Conservation (phyloP, 75 land plant genomes). For the Picea glauca region DNA sequence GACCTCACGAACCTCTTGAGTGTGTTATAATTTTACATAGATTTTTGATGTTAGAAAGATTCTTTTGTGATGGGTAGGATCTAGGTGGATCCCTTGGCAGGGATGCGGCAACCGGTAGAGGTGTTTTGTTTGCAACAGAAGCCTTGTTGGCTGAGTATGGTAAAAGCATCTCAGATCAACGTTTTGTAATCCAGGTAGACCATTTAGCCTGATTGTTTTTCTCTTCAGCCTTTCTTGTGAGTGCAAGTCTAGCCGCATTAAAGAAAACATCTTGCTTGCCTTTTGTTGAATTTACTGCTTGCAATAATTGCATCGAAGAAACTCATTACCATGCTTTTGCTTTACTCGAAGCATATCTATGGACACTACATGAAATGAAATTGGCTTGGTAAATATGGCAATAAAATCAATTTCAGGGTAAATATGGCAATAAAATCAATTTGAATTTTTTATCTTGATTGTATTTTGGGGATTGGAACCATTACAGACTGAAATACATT, state of each 20-base stretch:
- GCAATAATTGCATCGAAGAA: not conserved
- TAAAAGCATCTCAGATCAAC: conserved; percentile 51
- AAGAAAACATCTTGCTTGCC: not conserved
- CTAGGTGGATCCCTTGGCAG: conserved; percentile 95
- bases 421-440: not conserved
- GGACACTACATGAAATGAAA: not conserved
- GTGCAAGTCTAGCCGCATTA: not conserved
- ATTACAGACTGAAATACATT: not conserved
- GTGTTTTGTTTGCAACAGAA: conserved; percentile 85
- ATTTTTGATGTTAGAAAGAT: not conserved
- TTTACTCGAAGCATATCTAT: not conserved
- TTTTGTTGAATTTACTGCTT: not conserved
- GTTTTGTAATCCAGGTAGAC: conserved; percentile 90
- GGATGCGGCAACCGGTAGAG: conserved; percentile 94
- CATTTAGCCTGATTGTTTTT: not conserved
- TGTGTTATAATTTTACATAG: not conserved
- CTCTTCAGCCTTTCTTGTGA: not conserved
- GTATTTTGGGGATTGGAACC: not conserved
- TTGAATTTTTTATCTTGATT: too few relatives aligned
- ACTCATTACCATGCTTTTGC: not conserved
- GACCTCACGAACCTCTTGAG: not conserved
- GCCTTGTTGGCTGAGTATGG: conserved; percentile 80
- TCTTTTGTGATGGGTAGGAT: conserved; percentile 43
- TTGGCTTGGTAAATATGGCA: not conserved
- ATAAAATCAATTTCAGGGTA: not conserved